These are phyloP conservation scores for Pythium sp. DNA, from an alignment of 352 stramenopile species.

Conservation along the genomic window DNA sequence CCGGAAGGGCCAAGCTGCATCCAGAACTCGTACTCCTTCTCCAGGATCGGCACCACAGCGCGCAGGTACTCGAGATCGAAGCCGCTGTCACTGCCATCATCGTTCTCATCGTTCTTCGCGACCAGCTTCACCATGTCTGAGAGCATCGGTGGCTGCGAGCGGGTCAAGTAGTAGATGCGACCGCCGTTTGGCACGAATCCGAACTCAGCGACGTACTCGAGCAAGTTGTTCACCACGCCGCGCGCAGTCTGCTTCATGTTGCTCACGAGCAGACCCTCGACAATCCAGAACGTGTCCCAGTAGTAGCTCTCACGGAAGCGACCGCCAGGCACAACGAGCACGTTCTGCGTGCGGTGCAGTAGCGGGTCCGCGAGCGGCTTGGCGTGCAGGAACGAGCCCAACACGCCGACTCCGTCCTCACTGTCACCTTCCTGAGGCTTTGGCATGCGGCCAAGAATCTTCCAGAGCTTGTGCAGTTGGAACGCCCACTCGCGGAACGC, in stretches of 20 bases:
- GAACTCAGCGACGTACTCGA: slow-evolving; percentile 83
- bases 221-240: slow-evolving; percentile 81
- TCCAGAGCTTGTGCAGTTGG: slow-evolving; percentile 76
- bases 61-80: slow-evolving; percentile 34
- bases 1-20: slow-evolving; percentile 62
- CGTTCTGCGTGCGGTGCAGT: slow-evolving; percentile 41
- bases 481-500: slow-evolving; percentile 33
- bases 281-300: slow-evolving; percentile 93
- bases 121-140: slow-evolving; percentile 80
- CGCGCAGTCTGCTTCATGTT: slow-evolving; percentile 73
- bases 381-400: slow-evolving; percentile 52
- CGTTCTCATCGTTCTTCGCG: slow-evolving; percentile 34
- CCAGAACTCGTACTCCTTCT: slow-evolving; percentile 83
- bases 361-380: slow-evolving; percentile 29
- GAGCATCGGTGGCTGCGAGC: slow-evolving; percentile 88
- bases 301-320: slow-evolving; percentile 93
- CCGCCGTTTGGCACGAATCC: slow-evolving; percentile 89
- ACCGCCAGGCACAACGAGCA: slow-evolving; percentile 84
- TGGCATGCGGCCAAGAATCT: slow-evolving; percentile 56
- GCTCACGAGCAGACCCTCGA: slow-evolving; percentile 82
- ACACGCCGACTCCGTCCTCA: slow-evolving; percentile 25
- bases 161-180: slow-evolving; percentile 88
- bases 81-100: slow-evolving; percentile 36
- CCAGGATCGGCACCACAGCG: slow-evolving; percentile 52
- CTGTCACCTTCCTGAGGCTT: slow-evolving; percentile 11